Percentiles rank a stretch among this genome's conserved stretches.
Conservation (phyloP, 805 yeast species). For the Candida schatavii region DNA sequence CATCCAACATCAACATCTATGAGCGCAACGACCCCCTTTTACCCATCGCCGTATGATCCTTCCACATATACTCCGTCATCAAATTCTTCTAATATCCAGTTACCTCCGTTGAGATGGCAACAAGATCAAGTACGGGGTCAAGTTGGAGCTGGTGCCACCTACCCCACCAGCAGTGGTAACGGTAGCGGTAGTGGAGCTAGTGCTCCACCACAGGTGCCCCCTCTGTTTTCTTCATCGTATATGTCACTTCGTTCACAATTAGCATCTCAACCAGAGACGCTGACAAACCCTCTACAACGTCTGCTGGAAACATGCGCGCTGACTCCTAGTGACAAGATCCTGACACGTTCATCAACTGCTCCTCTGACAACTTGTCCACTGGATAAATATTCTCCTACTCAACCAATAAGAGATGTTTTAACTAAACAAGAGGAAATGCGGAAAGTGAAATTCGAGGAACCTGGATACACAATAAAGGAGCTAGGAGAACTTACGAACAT, state of each 20-base stretch:
- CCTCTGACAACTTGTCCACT: too few species aligned
- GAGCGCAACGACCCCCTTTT: too few species aligned
- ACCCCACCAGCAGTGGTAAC: background rate
- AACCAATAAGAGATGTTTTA: too few species aligned
- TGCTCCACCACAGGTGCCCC: too few species aligned
- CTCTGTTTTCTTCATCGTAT: too few species aligned
- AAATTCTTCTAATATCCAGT: background rate
- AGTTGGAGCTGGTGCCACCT: background rate
- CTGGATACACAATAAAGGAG: background rate
- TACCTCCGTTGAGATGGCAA: conserved; percentile 2
- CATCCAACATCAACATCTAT: too few species aligned
- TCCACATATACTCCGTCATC: too few species aligned
- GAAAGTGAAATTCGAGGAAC: background rate
- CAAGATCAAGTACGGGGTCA: conserved; percentile 1
- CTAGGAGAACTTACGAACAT: conserved; percentile 1
- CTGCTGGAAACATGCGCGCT: too few species aligned
- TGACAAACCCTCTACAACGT: too few species aligned
- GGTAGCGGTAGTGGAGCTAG: too few species aligned
- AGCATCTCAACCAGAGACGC: background rate
- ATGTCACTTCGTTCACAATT: background rate
- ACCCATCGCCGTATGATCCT: background rate
- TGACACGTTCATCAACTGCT: too few species aligned
- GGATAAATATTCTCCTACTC: background rate
- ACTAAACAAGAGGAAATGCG: background rate
- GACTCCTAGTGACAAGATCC: too few species aligned